Base-by-base conservation (phyloP, 2,329 filamentous ascomycete genomes). In the Penicillium occitanis region DNA sequence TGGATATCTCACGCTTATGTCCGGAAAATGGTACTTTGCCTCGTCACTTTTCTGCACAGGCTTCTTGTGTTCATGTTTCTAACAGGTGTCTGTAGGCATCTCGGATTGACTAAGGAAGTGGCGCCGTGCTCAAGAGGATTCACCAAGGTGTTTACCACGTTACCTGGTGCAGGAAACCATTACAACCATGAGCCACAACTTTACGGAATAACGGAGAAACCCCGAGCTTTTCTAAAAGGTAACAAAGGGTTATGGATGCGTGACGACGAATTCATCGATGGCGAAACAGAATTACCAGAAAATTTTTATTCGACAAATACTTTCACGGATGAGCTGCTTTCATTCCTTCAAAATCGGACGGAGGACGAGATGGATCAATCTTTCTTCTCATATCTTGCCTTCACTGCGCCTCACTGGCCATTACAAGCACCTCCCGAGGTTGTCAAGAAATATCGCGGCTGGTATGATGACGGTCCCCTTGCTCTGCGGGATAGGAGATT, bases 381-480 rank as follows among this genome's bases (percentile, higher is more conserved):
- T 0, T 84, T 84, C 75, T 84, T 84, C 68, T 79, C 76, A 1
- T 84, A 82, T 66, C 76, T 80, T 0, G 77, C 83, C 0, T 84
- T 82, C 70, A 82, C 82, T 2, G 83, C 82, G 5, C 83, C 83
- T 0, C 84, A 86, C 69, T 86, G 83, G 83, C 84, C 83, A 0
- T 72, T 86, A 1, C 84, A 84, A 69, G 82, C 80, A 7, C 81
- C 82, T 0, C 76, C 79, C 60, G 76, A 84, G 60, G 77, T 79
- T 63, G 77, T 82, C 57, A 74, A 78, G 5, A 79, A 83, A 67
- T 86, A 85, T 71, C 74, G 78, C 33, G 83, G 82, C 13, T 72
- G 79, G 1, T 86, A 85, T 68, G 79, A 85, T 63, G 79, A 83
- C 0, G 84, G 84, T 0, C 84, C 84, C 1, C 78, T 83, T 48